Percentiles rank a stretch among this genome's conserved stretches.
Conservation (phyloP, 2,329 filamentous ascomycete species). For the Botrytis medusae region DNA sequence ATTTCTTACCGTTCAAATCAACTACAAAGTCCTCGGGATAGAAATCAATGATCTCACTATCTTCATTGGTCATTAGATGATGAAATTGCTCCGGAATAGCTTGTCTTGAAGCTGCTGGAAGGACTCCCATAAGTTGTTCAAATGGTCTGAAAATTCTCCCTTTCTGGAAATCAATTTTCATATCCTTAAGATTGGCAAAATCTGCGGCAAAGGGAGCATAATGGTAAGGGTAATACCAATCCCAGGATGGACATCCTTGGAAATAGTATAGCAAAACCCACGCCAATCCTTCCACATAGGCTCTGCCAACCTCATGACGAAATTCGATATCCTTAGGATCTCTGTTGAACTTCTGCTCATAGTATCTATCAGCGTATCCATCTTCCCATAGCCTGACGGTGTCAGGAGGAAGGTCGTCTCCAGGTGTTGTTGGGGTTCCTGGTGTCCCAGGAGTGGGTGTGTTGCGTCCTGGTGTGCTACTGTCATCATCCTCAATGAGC, state of each 20-base stretch:
- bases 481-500: constrained; percentile 60
- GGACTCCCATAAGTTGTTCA: constrained; percentile 96
- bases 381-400: constrained; percentile 91
- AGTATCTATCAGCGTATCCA: constrained; percentile 93
- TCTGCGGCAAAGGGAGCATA: constrained; percentile 97
- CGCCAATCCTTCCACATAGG: constrained; percentile 91
- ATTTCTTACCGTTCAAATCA: constrained; percentile 96
- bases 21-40: constrained; percentile 93
- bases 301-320: constrained; percentile 79
- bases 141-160: constrained; percentile 87
- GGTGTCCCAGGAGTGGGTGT: constrained; percentile 54
- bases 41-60: constrained; percentile 95
- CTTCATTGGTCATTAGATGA: constrained; percentile 79
- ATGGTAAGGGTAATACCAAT: constrained; percentile 98
- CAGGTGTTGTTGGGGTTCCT: constrained; percentile 42
- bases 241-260: constrained; percentile 97
- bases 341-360: constrained; percentile 92
- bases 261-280: constrained; percentile 98
- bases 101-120: constrained; percentile 90
- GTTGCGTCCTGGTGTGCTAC: constrained; percentile 58
- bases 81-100: constrained; percentile 88
- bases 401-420: constrained; percentile 68
- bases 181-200: constrained; percentile 78
- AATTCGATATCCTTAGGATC: constrained; percentile 80
- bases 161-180: constrained; percentile 79